A percentile compares a stretch with the other conserved stretches of the same genome.
Conservation (phyloP, 805 yeast species). For the Candida bentonensis region DNA sequence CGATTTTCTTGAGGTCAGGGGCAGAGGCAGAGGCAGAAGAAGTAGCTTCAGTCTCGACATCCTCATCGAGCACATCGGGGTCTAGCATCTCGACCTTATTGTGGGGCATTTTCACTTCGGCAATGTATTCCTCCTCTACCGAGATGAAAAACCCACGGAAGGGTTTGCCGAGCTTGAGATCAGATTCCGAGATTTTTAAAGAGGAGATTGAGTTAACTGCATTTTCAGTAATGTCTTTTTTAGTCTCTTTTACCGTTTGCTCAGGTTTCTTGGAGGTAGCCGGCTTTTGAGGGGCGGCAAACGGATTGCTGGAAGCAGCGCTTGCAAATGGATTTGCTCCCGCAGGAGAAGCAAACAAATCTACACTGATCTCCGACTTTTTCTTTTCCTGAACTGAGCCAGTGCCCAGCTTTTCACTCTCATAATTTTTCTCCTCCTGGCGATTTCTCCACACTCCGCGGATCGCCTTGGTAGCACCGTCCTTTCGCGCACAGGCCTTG, state of each 20-base stretch:
- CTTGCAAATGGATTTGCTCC: constrained; percentile 11
- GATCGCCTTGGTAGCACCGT: constrained; percentile 61
- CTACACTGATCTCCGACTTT: constrained; percentile 7
- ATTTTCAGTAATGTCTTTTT: constrained; percentile 1
- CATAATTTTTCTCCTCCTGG: constrained; percentile 28
- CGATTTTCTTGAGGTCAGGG: constrained; percentile 6
- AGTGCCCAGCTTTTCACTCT: constrained; percentile 24
- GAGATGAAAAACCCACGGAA: constrained; percentile 43
- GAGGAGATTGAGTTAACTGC: not conserved
- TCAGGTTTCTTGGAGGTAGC: constrained; percentile 1
- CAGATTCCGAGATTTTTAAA: constrained; percentile 1
- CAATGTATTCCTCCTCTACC: constrained; percentile 56
- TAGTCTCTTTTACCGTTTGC: constrained; percentile 4
- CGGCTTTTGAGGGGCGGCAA: constrained; percentile 6
- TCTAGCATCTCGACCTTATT: constrained; percentile 30
- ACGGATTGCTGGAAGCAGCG: constrained; percentile 11
- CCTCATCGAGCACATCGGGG: constrained; percentile 19
- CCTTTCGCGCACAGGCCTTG: constrained; percentile 48
- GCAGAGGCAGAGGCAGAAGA: constrained; percentile 12
- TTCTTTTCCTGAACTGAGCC: constrained; percentile 6
- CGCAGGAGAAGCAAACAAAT: constrained; percentile 5
- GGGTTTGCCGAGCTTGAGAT: constrained; percentile 37
- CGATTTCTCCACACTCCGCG: constrained; percentile 51
- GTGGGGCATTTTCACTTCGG: constrained; percentile 33
- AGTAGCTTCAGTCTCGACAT: constrained; percentile 22